phyloP scores from a whole-genome alignment of 768 basidiomycete genomes.

The Macrolepiota fuliginosa region DNA sequence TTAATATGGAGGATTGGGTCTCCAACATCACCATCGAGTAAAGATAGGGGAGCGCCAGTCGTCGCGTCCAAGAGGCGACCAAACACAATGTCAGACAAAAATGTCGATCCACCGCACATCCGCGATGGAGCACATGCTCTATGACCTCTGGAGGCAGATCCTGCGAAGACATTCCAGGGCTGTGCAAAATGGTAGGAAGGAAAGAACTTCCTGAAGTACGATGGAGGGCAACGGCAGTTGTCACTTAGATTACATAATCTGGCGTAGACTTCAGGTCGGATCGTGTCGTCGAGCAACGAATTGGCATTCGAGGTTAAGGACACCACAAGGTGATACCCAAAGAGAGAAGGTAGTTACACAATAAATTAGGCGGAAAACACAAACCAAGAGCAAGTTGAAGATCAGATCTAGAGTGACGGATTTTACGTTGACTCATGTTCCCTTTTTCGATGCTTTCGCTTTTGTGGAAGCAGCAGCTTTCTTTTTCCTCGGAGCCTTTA shows the following conservation, averaged over 20 bases:
- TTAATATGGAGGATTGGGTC: not conserved
- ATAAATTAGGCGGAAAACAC: not conserved
- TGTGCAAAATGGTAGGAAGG: not conserved
- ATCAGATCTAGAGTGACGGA: not conserved
- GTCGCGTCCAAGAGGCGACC: constrained; percentile 22
- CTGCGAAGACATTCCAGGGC: not conserved
- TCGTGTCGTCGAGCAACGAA: not conserved
- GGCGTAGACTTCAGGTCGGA: not conserved
- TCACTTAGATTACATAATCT: not conserved
- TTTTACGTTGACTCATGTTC: constrained; percentile 8
- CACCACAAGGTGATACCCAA: not conserved
- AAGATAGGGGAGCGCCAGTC: constrained; percentile 23
- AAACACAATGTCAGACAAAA: constrained; percentile 19
- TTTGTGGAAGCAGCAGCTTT: constrained; percentile 24
- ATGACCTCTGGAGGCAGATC: constrained; percentile 22
- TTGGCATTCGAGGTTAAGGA: not conserved
- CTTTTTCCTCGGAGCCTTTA: constrained; percentile 52
- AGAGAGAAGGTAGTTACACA: not conserved
- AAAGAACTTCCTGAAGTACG: not conserved
- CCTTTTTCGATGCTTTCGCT: constrained; percentile 14
- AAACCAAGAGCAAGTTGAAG: not conserved
- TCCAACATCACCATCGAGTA: constrained; percentile 19
- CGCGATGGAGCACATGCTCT: constrained; percentile 19
- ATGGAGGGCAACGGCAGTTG: not conserved
- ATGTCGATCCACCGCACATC: constrained; percentile 15